Evolutionary conservation across 371 early-diverging fungal genomes (phyloP), one percentile per base, ranked within the genome.

Genomic region (Rhizopus sp.): DNA sequence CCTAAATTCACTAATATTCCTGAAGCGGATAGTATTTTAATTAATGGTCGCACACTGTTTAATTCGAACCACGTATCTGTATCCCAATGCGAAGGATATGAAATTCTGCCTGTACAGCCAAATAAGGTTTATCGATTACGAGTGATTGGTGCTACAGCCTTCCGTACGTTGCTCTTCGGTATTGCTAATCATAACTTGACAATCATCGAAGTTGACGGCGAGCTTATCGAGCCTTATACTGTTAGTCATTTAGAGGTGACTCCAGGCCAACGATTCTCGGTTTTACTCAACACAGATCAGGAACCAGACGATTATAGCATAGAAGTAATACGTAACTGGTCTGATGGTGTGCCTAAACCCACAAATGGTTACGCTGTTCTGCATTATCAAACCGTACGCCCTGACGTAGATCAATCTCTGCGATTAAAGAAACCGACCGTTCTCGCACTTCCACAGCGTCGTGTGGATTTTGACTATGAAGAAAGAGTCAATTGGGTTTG

Each of bases 171-270:
- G 6, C 65, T 66, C 3, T 75, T 78, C 55, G 75, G 51, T 4
- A 73, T 78, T 44, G 73, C 70, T 3, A 50, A 60, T 9, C 78
- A 78, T 40, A 70, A 64, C 16, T 38, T 78, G 47, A 75, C 78
- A 1, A 70, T 78, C 32, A 73, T 78, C 23, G 78, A 78, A 39
- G 71, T 78, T 13, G 78, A 78, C 45, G 78, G 78, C 7, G 73
- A 78, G 16, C 34, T 55, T 7, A 53, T 64, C 1, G 64, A 70
- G 29, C 78, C 78, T 5, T 70, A 67, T 32, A 42, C 49, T 1
- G 62, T 66, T 2, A 23, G 49, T 10, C 59, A 59, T 17, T 45
- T 78, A 0, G 78, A 78, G 45, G 71, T 78, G 0, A 60, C 78
- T 0, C 68, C 78, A 7, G 78, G 78, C 7, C 78, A 78, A 32